phyloP scores from a whole-genome alignment of 129 eudicot species.

The Chrysanthemum lavandulifolium region DNA sequence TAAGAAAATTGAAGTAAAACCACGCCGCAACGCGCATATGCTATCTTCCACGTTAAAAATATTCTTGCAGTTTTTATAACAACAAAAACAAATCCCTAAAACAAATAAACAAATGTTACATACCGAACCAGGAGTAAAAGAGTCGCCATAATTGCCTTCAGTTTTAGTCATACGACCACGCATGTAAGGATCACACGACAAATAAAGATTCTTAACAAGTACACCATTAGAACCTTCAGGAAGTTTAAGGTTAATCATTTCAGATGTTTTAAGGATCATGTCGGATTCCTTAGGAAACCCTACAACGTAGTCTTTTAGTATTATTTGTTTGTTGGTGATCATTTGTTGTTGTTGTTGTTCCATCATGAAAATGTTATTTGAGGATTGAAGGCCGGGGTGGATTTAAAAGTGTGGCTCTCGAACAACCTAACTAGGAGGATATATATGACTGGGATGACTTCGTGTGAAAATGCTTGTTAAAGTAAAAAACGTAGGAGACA shows the following conservation, averaged over 20 bases:
- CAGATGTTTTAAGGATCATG: slow-evolving; percentile 1
- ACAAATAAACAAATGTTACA: not conserved
- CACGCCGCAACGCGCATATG: too few species aligned
- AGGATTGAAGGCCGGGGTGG: too few species aligned
- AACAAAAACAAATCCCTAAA: not conserved
- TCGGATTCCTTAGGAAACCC: slow-evolving; percentile 14
- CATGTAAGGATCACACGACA: slow-evolving; percentile 33
- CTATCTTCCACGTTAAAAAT: too few species aligned
- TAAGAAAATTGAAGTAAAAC: too few species aligned
- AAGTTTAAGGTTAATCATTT: not conserved
- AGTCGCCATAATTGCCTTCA: slow-evolving; percentile 11
- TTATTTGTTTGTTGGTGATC: not conserved
- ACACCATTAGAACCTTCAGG: slow-evolving; percentile 7
- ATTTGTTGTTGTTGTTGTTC: not conserved
- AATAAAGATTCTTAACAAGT: slow-evolving; percentile 21
- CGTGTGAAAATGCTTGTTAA: too few species aligned
- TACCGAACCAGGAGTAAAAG: slow-evolving; percentile 34
- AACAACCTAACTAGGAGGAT: too few species aligned
- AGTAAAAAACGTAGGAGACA: too few species aligned
- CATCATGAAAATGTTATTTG: not conserved
- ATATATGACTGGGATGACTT: too few species aligned
- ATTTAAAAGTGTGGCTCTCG: too few species aligned
- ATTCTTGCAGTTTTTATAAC: too few species aligned
- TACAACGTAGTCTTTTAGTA: slow-evolving; percentile 1
- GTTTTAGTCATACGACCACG: slow-evolving; percentile 16